Percentiles rank a stretch among this genome's conserved stretches.
Conservation (phyloP, 768 basidiomycete species). For the Epithele typhae region DNA sequence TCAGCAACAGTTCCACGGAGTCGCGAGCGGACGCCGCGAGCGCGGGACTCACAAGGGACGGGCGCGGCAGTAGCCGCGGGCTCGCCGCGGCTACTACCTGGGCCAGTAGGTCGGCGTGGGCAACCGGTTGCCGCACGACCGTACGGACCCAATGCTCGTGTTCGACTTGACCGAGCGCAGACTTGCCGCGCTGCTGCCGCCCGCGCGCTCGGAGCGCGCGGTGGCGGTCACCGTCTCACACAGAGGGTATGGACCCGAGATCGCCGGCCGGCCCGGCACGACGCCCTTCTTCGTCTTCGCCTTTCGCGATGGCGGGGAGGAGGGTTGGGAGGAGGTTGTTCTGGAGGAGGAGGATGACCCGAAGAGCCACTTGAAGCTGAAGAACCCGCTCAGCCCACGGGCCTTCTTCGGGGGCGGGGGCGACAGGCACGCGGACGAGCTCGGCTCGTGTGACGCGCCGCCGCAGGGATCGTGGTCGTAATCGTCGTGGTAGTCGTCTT, state of each 20-base stretch:
- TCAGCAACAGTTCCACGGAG: too few relatives aligned
- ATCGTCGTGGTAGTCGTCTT: constrained; percentile 17
- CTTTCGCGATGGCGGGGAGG: not conserved
- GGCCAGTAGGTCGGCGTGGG: constrained; percentile 17
- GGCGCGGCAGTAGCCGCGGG: constrained; percentile 5
- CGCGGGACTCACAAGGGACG: not conserved
- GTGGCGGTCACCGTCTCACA: constrained; percentile 20
- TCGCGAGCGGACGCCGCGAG: too few relatives aligned
- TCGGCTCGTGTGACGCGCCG: constrained; percentile 2
- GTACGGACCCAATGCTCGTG: constrained; percentile 22
- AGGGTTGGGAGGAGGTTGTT: not conserved
- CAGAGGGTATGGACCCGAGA: constrained; percentile 31
- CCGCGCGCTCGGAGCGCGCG: constrained; percentile 3
- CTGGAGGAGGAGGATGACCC: constrained; percentile 14
- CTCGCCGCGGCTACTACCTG: constrained; percentile 6
- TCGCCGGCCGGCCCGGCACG: constrained; percentile 21
- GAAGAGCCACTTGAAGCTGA: constrained; percentile 20
- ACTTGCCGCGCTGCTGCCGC: constrained; percentile 17
- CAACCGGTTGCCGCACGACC: constrained; percentile 27
- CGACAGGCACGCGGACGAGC: constrained; percentile 17
- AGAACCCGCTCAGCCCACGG: constrained; percentile 14
- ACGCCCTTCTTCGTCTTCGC: not conserved
- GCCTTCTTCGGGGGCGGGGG: constrained; percentile 21
- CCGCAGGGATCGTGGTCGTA: constrained; percentile 7
- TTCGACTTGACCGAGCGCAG: constrained; percentile 24